Evolutionary conservation across 2,329 filamentous ascomycete genomes (phyloP).

Genomic region (Lizonia empirigonia): DNA sequence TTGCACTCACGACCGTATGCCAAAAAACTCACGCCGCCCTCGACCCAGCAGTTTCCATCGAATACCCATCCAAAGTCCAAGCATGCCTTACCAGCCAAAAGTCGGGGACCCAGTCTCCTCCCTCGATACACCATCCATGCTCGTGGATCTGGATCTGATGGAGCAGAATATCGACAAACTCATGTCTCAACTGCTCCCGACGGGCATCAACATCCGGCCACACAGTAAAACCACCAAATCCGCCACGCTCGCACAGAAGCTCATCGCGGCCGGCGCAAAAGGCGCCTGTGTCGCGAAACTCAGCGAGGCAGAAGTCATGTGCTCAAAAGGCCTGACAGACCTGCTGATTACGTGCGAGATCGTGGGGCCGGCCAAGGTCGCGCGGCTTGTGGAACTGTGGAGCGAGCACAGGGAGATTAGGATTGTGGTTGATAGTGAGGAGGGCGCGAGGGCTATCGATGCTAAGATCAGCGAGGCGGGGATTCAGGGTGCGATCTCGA

Average conservation of each 20-base stretch:
- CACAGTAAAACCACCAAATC: conserved; percentile 63
- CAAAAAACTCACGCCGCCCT: no score
- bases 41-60: no score
- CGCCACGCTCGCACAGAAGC: conserved; percentile 52
- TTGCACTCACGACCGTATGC: background rate
- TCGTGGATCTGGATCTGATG: conserved; percentile 60
- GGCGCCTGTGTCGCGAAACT: conserved; percentile 61
- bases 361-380: conserved; percentile 55
- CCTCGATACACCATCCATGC: conserved; percentile 63
- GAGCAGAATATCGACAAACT: conserved; percentile 58
- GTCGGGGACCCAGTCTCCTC: conserved; percentile 51
- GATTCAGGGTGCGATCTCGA: conserved; percentile 48
- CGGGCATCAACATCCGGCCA: conserved; percentile 54
- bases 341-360: conserved; percentile 60
- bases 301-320: conserved; percentile 50
- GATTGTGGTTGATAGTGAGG: conserved; percentile 57
- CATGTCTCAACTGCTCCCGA: conserved; percentile 54
- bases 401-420: conserved; percentile 47
- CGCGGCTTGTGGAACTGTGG: conserved; percentile 54
- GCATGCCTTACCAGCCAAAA: conserved; percentile 48
- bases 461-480: conserved; percentile 48
- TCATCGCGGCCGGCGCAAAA: conserved; percentile 55
- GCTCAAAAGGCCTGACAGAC: conserved; percentile 54
- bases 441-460: conserved; percentile 55
- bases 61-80: conserved; percentile 1